These are phyloP conservation scores for Lactifluus pinguis DNA, from an alignment of 768 basidiomycete species.

Conservation along the genomic window DNA sequence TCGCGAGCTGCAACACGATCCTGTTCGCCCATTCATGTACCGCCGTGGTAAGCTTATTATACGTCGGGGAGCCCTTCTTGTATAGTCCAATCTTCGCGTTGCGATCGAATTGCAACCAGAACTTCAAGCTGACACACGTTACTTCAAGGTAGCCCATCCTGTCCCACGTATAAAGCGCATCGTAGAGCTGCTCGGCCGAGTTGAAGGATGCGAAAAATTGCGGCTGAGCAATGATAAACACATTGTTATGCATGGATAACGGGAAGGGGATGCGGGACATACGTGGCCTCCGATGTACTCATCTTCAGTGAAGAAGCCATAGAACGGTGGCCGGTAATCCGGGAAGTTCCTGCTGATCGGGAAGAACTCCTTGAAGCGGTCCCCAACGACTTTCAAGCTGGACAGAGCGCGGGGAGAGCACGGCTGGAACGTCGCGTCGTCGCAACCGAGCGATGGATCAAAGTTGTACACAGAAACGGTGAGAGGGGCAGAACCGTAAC, in stretches of 20 bases:
- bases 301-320: constrained; percentile 13
- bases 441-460: constrained; percentile 23
- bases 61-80: constrained; percentile 8
- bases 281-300: constrained; percentile 22
- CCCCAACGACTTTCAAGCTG: constrained; percentile 21
- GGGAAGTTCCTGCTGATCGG: constrained; percentile 22
- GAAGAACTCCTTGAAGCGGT: constrained; percentile 26
- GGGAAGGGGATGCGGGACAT: background rate
- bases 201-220: constrained; percentile 26
- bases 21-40: constrained; percentile 9
- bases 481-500: constrained; percentile 10
- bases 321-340: background rate
- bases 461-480: constrained; percentile 26
- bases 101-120: constrained; percentile 19
- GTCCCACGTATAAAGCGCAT: constrained; percentile 23
- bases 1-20: constrained; percentile 12
- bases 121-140: constrained; percentile 23
- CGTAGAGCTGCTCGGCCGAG: constrained; percentile 26
- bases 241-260: background rate
- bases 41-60: background rate
- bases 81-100: background rate
- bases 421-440: constrained; percentile 27
- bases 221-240: constrained; percentile 18
- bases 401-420: constrained; percentile 27
- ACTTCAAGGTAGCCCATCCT: constrained; percentile 16